These are phyloP conservation scores for Nakaseomyces uthaithaninus DNA, from an alignment of 1,139 yeast species.

Conservation along the genomic window DNA sequence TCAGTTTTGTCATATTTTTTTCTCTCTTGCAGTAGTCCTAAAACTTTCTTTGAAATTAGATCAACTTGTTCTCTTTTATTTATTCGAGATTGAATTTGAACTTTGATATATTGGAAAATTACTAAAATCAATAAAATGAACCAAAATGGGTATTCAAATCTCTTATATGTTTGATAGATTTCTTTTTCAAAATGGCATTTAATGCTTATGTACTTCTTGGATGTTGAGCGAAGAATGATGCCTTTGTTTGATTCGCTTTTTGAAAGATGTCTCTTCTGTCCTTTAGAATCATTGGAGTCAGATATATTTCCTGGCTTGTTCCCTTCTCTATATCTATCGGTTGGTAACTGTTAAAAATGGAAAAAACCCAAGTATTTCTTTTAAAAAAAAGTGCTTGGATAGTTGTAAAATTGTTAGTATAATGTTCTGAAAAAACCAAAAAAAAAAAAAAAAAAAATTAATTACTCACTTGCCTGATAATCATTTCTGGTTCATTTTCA, in stretches of 20 bases:
- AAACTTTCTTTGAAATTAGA: slow-evolving; percentile 34
- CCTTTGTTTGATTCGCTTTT: slow-evolving; percentile 28
- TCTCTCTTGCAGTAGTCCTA: slow-evolving; percentile 39
- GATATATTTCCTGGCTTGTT: slow-evolving; percentile 26
- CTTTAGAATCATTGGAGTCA: slow-evolving; percentile 34
- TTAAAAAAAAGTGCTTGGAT: slow-evolving; percentile 2
- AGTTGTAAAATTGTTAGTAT: slow-evolving; percentile 16
- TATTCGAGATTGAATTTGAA: slow-evolving; percentile 34
- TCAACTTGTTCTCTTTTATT: slow-evolving; percentile 35
- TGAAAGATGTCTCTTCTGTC: slow-evolving; percentile 33
- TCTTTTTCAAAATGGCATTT: slow-evolving; percentile 54
- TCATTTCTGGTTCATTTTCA: slow-evolving; percentile 65
- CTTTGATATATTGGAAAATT: slow-evolving; percentile 29
- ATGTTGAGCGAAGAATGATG: slow-evolving; percentile 63
- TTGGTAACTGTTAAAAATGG: slow-evolving; percentile 26
- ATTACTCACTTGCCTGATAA: slow-evolving; percentile 70
- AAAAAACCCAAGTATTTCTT: slow-evolving; percentile 4
- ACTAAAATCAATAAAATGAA: slow-evolving; percentile 25
- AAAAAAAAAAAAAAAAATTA: slow-evolving; percentile 11
- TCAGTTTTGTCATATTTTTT: slow-evolving; percentile 20
- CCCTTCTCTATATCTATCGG: slow-evolving; percentile 24
- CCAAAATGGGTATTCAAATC: slow-evolving; percentile 38
- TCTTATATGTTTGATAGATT: slow-evolving; percentile 41
- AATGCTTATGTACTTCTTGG: slow-evolving; percentile 56
- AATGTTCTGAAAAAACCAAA: slow-evolving; percentile 7